Percentiles rank a stretch among this genome's conserved stretches.
These are phyloP conservation scores for Pleoardoris graminearum DNA, from an alignment of 2,329 filamentous ascomycete species.

Conservation along the genomic window DNA sequence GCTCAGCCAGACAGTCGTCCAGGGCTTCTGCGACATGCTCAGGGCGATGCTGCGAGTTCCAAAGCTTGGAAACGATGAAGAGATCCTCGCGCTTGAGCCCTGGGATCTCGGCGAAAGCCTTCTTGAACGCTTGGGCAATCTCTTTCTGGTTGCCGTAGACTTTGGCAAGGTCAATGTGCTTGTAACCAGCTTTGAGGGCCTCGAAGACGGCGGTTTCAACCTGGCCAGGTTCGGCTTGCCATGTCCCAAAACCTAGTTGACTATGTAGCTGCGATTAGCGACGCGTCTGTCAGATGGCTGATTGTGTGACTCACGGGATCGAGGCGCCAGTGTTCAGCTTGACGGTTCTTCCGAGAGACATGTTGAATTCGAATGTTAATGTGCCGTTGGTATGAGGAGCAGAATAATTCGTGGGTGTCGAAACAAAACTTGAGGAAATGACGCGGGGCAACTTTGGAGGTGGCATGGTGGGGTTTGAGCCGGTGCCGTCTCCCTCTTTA, in stretches of 20 bases:
- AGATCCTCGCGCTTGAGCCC: slow-evolving; percentile 45
- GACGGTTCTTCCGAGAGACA: slow-evolving; percentile 47
- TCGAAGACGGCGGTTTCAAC: slow-evolving; percentile 49
- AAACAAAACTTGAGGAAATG: background rate
- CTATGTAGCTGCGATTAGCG: slow-evolving; percentile 61
- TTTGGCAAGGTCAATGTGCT: slow-evolving; percentile 36
- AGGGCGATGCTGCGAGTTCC: slow-evolving; percentile 82
- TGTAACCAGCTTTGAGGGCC: slow-evolving; percentile 37
- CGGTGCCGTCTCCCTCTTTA: background rate
- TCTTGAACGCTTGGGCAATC: slow-evolving; percentile 32
- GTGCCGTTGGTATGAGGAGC: background rate
- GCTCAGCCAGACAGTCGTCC: slow-evolving; percentile 73
- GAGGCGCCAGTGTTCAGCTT: slow-evolving; percentile 69
- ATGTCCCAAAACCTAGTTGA: slow-evolving; percentile 52
- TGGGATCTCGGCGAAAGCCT: slow-evolving; percentile 53
- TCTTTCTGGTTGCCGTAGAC: slow-evolving; percentile 40
- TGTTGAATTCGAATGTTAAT: slow-evolving; percentile 4
- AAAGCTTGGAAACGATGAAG: slow-evolving; percentile 73
- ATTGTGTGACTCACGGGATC: slow-evolving; percentile 74
- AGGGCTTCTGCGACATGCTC: slow-evolving; percentile 70
- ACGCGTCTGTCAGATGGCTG: slow-evolving; percentile 63
- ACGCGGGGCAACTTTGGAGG: background rate
- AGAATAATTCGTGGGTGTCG: background rate
- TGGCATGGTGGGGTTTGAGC: background rate
- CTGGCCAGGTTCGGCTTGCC: slow-evolving; percentile 38